Base-by-base conservation (phyloP, 495 filamentous ascomycete species). In the Penicillium flavigenum region DNA sequence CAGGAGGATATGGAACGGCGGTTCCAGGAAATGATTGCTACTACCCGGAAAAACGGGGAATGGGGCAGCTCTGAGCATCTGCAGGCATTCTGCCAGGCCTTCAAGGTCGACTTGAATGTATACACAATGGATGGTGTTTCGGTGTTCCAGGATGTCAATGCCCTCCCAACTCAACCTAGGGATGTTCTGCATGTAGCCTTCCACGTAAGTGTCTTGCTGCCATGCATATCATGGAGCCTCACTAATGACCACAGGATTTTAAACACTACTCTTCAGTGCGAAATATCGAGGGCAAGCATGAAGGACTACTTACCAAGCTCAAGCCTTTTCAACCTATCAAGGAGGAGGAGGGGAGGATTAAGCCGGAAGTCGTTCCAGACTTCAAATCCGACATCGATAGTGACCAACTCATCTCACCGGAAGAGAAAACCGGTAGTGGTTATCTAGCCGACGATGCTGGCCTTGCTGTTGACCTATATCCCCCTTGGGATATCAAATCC, bases 191-290 rank as follows among this genome's bases (percentile, higher is more conserved):
- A 90, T 65, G 85, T 92, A 72, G 88, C 87, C 14, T 88, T 88
- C 64, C 87, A 90, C 67, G 86, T 88, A 80, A 76, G 84, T 74
- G 52, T 31, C 6, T 8, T 38, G 31, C 17, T 38, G 14, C 39
- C 26, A 22, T 39, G 4, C 36, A 38, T 36, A 22, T 49, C 47
- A 38, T 29, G 51, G 32, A 32, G 11, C 29, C 45, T 38, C 2
- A 56, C 47, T 27, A 58, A 44, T 27, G 41, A 54, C 14, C 46
- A 5, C n/a, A 62, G 50, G 50, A 64, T 50, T 90, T 85, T 74
- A 84, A 90, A 64, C 88, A 92, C 66, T 92, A 88, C 67, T 88
- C 86, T 3, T 90, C 88, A 1, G 82, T 91, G 57, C 82, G 86
- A 50, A 82, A 84, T 59, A 68, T 83, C 17, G 64, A 81, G 54